phyloP scores from a whole-genome alignment of 2,329 filamentous ascomycete species.

The Neopestalotiopsis sp. region DNA sequence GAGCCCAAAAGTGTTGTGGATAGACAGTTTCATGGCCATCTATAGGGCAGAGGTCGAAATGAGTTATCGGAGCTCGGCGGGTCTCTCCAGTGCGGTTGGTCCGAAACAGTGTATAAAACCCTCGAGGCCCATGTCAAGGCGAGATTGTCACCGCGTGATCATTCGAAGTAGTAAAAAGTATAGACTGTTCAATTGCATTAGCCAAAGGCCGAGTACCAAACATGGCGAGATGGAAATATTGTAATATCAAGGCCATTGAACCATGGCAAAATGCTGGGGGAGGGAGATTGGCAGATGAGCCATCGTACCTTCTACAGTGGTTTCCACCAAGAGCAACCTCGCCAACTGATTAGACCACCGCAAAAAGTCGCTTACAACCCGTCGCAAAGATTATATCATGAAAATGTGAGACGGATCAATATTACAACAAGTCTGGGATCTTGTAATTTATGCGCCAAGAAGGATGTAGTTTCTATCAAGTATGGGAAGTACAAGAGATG shows the following conservation, averaged over 20 bases:
- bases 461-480: slow-evolving; percentile 15
- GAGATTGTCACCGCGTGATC: slow-evolving; percentile 26
- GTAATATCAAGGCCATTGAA: slow-evolving; percentile 4
- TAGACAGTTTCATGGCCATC: slow-evolving; percentile 36
- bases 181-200: slow-evolving; percentile 28
- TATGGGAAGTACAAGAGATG: slow-evolving; percentile 11
- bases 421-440: background rate
- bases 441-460: background rate
- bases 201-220: background rate
- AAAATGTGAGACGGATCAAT: background rate
- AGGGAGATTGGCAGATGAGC: slow-evolving; percentile 8
- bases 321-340: background rate
- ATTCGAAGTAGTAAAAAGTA: slow-evolving; percentile 26
- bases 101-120: slow-evolving; percentile 24
- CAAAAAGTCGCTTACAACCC: slow-evolving; percentile 9
- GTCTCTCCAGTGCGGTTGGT: slow-evolving; percentile 22
- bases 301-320: slow-evolving; percentile 21
- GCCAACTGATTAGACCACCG: background rate
- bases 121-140: slow-evolving; percentile 27
- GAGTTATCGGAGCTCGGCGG: slow-evolving; percentile 32
- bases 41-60: slow-evolving; percentile 31
- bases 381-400: background rate
- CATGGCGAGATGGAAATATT: background rate
- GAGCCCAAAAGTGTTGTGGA: slow-evolving; percentile 27
- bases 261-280: background rate